Conservation (phyloP, 139 green algal species). For the Closterium sp. region DNA sequence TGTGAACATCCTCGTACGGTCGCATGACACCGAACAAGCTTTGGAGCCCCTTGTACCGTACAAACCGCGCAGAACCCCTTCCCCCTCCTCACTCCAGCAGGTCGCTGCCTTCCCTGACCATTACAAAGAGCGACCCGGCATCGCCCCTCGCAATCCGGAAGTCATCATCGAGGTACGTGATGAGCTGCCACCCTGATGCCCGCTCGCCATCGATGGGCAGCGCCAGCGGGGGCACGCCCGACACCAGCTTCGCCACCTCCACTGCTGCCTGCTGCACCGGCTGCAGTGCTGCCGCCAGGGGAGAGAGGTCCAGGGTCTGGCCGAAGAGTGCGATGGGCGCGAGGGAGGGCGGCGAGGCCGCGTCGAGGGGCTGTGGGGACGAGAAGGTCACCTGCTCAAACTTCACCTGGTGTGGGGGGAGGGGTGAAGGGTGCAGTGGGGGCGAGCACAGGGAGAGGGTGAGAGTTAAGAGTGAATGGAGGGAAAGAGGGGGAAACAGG, state of each 20-base stretch:
- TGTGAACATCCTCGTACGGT: too few relatives aligned
- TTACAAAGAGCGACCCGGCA: slow-evolving; percentile 54
- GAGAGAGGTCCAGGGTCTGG: slow-evolving; percentile 24
- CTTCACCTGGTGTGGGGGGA: slow-evolving; percentile 25
- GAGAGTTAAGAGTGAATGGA: not conserved
- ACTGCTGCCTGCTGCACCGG: slow-evolving; percentile 30
- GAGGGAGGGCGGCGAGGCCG: not conserved
- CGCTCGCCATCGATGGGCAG: slow-evolving; percentile 7
- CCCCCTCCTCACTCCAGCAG: not conserved
- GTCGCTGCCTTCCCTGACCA: slow-evolving; percentile 44
- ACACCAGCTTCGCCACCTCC: slow-evolving; percentile 56
- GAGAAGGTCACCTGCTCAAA: slow-evolving; percentile 48
- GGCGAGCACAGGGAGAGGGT: not conserved
- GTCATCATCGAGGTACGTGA: slow-evolving; percentile 63
- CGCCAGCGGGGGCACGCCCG: slow-evolving; percentile 58
- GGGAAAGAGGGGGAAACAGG: slow-evolving; percentile 3
- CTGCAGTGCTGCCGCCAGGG: slow-evolving; percentile 13
- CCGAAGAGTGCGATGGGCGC: slow-evolving; percentile 34
- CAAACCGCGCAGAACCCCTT: too few relatives aligned
- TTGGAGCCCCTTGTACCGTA: too few relatives aligned
- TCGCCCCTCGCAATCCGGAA: slow-evolving; percentile 52
- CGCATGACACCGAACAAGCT: too few relatives aligned
- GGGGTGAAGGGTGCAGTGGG: not conserved
- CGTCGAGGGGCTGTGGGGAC: slow-evolving; percentile 18
- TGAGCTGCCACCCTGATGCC: slow-evolving; percentile 54